phyloP scores from a whole-genome alignment of 2,329 filamentous ascomycete genomes.

The Xylaria arbuscula region DNA sequence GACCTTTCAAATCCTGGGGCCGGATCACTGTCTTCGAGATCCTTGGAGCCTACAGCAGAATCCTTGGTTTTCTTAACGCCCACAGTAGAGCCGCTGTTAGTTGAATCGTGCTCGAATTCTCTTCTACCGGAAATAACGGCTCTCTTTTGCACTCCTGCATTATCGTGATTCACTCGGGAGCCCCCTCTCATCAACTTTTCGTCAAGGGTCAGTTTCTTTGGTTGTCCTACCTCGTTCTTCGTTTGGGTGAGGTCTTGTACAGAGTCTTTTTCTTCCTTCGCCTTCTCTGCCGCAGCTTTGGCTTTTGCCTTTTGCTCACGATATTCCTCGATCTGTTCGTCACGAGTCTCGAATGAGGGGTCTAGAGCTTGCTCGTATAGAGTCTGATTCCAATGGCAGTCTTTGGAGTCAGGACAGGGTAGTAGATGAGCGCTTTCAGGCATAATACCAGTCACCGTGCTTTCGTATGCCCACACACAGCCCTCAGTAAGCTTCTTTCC shows the following conservation, averaged over 20 bases:
- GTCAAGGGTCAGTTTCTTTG: slow-evolving; percentile 23
- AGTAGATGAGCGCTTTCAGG: slow-evolving; percentile 64
- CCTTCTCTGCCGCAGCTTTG: slow-evolving; percentile 48
- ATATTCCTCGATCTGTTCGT: slow-evolving; percentile 48
- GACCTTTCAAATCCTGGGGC: slow-evolving; percentile 31
- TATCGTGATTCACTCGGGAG: slow-evolving; percentile 22
- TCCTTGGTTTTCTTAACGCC: slow-evolving; percentile 16
- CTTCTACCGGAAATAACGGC: slow-evolving; percentile 34
- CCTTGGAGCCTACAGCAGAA: neutral
- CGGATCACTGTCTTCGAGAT: slow-evolving; percentile 37
- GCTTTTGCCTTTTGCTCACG: slow-evolving; percentile 50
- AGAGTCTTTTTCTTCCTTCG: slow-evolving; percentile 37
- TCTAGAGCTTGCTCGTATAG: slow-evolving; percentile 63
- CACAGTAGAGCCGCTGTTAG: slow-evolving; percentile 1
- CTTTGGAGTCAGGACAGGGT: slow-evolving; percentile 60
- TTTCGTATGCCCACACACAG: slow-evolving; percentile 76
- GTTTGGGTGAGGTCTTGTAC: slow-evolving; percentile 3
- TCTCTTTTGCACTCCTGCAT: slow-evolving; percentile 40
- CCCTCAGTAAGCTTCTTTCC: slow-evolving; percentile 73
- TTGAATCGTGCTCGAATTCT: slow-evolving; percentile 7
- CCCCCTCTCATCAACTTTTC: slow-evolving; percentile 14
- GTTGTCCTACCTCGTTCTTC: slow-evolving; percentile 12
- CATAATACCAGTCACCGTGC: slow-evolving; percentile 72
- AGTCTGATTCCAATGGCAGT: slow-evolving; percentile 66
- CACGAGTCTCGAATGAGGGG: slow-evolving; percentile 57